phyloP scores from a whole-genome alignment of 495 filamentous ascomycete genomes.

The Hapsidospora chrysogenum region DNA sequence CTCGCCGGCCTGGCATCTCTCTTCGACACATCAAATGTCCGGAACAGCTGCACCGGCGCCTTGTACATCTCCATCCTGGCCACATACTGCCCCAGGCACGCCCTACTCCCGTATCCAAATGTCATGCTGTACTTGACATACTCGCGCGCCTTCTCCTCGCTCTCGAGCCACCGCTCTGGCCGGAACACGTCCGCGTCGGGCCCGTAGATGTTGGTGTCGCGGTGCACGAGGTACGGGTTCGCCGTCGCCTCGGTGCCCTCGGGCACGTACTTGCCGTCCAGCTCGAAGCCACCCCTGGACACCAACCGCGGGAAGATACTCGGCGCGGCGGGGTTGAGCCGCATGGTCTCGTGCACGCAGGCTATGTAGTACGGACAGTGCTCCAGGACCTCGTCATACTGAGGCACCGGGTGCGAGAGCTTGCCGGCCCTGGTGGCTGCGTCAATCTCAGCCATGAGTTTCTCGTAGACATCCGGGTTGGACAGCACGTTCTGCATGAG shows the following conservation, averaged over 20 bases:
- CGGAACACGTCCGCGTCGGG: constrained; percentile 24
- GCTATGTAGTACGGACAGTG: constrained; percentile 18
- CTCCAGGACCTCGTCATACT: neutral
- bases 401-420: constrained; percentile 6
- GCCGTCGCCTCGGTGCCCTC: constrained; percentile 21
- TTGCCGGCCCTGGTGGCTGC: constrained; percentile 10
- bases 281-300: constrained; percentile 31
- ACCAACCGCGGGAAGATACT: constrained; percentile 17
- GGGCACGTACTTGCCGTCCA: constrained; percentile 11
- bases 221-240: constrained; percentile 5
- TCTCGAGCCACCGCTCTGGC: constrained; percentile 35
- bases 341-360: constrained; percentile 20
- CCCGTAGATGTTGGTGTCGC: constrained; percentile 22
- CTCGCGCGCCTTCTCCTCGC: constrained; percentile 4
- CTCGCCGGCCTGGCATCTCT: neutral
- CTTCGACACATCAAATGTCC: neutral
- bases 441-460: constrained; percentile 38
- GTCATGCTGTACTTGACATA: constrained; percentile 6
- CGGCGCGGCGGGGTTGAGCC: constrained; percentile 16
- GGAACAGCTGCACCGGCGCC: neutral
- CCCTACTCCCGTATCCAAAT: constrained; percentile 41
- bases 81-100: constrained; percentile 49
- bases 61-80: constrained; percentile 45
- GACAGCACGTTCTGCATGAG: constrained; percentile 33
- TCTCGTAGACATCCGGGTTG: constrained; percentile 24